A percentile compares a stretch with the other conserved stretches of the same genome.
Conservation (phyloP, 1,139 yeast species). For the Sugiyamaella novakii region DNA sequence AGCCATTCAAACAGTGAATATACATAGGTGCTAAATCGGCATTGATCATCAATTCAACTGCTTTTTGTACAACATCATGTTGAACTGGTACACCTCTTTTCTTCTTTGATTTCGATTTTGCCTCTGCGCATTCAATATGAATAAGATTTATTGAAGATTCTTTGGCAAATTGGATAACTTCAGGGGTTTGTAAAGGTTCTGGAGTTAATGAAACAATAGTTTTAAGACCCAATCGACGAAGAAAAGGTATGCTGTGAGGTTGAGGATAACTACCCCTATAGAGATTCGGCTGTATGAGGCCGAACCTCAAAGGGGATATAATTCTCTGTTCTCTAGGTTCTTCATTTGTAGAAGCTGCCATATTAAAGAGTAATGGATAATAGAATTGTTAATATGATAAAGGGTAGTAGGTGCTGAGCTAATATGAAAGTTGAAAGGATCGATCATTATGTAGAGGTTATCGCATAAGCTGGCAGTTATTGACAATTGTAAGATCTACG, state of each 20-base stretch:
- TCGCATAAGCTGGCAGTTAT: constrained; percentile 1
- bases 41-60: constrained; percentile 62
- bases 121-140: constrained; percentile 65
- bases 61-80: constrained; percentile 59
- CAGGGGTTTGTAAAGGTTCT: constrained; percentile 58
- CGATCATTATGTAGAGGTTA: background rate
- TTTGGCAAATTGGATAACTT: constrained; percentile 54
- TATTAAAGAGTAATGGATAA: background rate
- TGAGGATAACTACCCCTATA: constrained; percentile 90
- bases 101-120: constrained; percentile 38
- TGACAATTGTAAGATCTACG: too few relatives aligned
- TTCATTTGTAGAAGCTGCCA: background rate
- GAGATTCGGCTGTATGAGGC: constrained; percentile 65
- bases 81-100: constrained; percentile 69
- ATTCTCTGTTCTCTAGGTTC: constrained; percentile 32
- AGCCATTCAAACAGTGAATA: constrained; percentile 86
- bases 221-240: constrained; percentile 64
- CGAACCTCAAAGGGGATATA: constrained; percentile 82
- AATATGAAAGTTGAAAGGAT: too few relatives aligned
- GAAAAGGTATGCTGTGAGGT: constrained; percentile 68
- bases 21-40: constrained; percentile 68
- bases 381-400: too few relatives aligned
- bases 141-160: constrained; percentile 53
- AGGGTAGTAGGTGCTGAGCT: too few relatives aligned
- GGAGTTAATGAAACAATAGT: constrained; percentile 84